Conservation (phyloP, 2,329 filamentous ascomycete species). For the Penicillium sp. region DNA sequence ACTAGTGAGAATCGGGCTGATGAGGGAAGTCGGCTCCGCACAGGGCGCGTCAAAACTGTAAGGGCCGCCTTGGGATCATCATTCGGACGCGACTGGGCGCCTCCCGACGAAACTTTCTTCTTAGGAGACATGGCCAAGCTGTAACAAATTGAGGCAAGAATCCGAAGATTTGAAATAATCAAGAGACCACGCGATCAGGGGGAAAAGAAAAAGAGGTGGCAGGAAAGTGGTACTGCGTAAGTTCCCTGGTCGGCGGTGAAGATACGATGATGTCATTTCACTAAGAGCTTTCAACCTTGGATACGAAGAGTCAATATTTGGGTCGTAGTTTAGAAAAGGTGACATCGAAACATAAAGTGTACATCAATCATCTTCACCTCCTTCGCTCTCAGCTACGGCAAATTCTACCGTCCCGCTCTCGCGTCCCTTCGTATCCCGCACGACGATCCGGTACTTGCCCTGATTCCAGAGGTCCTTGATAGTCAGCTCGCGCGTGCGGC, state of each 20-base stretch:
- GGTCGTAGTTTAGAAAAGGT: not conserved
- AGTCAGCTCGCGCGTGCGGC: slow-evolving; percentile 87
- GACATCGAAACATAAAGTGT: not conserved
- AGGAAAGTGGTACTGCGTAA: slow-evolving; percentile 11
- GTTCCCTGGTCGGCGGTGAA: slow-evolving; percentile 26
- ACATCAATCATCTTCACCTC: slow-evolving; percentile 31
- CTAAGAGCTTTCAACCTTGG: slow-evolving; percentile 2
- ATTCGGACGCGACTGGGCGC: slow-evolving; percentile 3
- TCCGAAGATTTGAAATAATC: not conserved
- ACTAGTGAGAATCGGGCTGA: slow-evolving; percentile 43
- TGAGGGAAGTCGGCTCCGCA: slow-evolving; percentile 25
- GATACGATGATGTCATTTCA: slow-evolving; percentile 35
- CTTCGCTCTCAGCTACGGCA: slow-evolving; percentile 38
- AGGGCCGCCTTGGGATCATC: slow-evolving; percentile 12
- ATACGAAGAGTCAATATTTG: too few species aligned
- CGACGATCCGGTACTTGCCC: slow-evolving; percentile 68
- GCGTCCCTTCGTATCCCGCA: slow-evolving; percentile 46
- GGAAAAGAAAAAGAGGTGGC: not conserved
- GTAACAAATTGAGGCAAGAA: not conserved
- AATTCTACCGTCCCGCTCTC: slow-evolving; percentile 48
- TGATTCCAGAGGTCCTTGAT: slow-evolving; percentile 89
- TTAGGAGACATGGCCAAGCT: slow-evolving; percentile 10
- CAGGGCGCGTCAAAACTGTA: slow-evolving; percentile 10
- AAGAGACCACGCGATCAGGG: not conserved
- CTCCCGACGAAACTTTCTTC: slow-evolving; percentile 22